Evolutionary conservation across 2,329 filamentous ascomycete species (phyloP), one percentile per base, ranked within the genome.

Genomic region (Anisogramma anomala): DNA sequence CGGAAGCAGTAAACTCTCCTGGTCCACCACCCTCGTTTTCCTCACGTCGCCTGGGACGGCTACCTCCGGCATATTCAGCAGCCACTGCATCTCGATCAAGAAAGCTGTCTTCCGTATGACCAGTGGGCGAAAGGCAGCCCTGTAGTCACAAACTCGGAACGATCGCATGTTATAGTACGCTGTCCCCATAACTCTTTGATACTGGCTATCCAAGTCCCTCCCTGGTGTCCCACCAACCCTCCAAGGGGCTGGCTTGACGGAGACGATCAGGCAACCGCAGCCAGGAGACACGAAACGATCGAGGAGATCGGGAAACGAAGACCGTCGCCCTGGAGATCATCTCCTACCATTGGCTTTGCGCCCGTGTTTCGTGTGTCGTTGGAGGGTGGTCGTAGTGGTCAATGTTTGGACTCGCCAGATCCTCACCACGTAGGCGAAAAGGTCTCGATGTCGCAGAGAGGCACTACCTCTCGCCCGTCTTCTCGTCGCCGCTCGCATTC

Each of bases 401-500:
- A 68, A 79, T 79, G 74, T 71, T 61, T 66, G 60, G 66, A 64
- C 64, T 64, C 61, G 62, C 61, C 60, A 60, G 66, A 63, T 62
- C 61, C 63, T 57, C 62, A 61, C 61, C 59, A 62, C 59, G 64
- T 61, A 68, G 70, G 72, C 67, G 71, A 73, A 62, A 67, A 68
- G 69, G 64, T 64, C 66, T 70, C 72, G 66, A 79, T 79, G 76
- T 77, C 74, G 65, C 72, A 76, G 67, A 70, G 67, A 65, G 69
- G 66, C 55, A 60, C 68, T 68, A 66, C 64, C 61, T 64, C 71
- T 70, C 67, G 62, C 58, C 67, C 72, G 67, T 61, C 65, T 58
- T 71, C 71, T 62, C 69, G 64, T 56, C 65, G 60, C 52, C 59
- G 63, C 49, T 64, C 66, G 49, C 63, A 58, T 52, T 68, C 67